These are phyloP conservation scores for Leishmania arabica DNA, from an alignment of 208 protist species.

Conservation along the genomic window DNA sequence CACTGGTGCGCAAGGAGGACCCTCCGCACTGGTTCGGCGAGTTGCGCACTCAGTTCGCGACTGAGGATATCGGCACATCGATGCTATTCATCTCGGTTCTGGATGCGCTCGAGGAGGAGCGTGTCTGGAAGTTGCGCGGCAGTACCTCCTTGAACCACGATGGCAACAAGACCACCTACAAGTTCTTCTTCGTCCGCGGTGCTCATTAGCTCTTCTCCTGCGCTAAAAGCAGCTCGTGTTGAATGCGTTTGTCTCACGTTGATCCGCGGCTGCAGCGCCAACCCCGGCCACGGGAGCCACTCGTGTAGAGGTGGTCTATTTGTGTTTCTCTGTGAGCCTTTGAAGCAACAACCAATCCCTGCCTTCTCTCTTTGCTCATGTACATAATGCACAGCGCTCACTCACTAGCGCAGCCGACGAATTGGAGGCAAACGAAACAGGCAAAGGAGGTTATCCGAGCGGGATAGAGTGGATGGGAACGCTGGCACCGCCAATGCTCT, in stretches of 20 bases:
- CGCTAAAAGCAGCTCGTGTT: neutral
- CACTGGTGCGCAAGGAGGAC: slow-evolving; percentile 70
- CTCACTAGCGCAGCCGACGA: neutral
- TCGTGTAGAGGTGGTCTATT: neutral
- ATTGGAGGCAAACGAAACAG: neutral
- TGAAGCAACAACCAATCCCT: neutral
- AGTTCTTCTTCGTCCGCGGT: slow-evolving; percentile 88
- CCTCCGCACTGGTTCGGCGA: slow-evolving; percentile 89
- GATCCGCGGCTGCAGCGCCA: neutral
- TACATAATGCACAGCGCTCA: neutral
- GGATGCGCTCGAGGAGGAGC: slow-evolving; percentile 87
- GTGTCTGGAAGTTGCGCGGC: slow-evolving; percentile 84
- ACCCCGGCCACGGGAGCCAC: neutral
- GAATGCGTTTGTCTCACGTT: neutral
- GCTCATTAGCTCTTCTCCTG: slow-evolving; percentile 20
- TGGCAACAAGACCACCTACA: slow-evolving; percentile 81
- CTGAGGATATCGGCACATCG: slow-evolving; percentile 87
- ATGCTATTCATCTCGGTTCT: slow-evolving; percentile 81
- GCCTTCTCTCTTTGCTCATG: slow-evolving; percentile 8
- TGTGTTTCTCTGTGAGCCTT: neutral
- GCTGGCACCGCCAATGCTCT: neutral
- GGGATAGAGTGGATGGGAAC: neutral
- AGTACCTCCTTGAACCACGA: slow-evolving; percentile 79
- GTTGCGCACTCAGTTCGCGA: slow-evolving; percentile 84
- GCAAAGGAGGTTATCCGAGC: neutral